Conservation (phyloP, 257 asterid genomes). For the Solanum ossicruentum region DNA sequence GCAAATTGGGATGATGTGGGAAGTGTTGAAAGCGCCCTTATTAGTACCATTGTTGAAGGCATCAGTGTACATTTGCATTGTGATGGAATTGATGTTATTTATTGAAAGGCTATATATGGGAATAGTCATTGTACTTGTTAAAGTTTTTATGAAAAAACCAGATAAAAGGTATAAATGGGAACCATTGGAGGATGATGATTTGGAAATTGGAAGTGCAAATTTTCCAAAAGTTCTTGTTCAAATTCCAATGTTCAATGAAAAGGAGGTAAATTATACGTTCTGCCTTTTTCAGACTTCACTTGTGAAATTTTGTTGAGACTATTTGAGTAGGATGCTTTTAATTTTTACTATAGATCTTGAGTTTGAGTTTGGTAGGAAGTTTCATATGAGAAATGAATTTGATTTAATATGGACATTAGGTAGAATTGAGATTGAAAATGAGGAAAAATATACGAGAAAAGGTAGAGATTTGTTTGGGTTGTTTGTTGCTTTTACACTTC, state of each 20-base stretch:
- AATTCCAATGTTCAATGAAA: constrained; percentile 93
- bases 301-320: neutral
- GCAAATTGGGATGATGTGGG: constrained; percentile 70
- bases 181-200: constrained; percentile 68
- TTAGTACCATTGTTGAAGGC: constrained; percentile 56
- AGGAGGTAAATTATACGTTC: constrained; percentile 38
- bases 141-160: constrained; percentile 77
- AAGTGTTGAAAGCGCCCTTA: constrained; percentile 65
- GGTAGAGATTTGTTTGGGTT: neutral
- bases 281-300: neutral
- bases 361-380: neutral
- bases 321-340: neutral
- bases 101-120: constrained; percentile 92
- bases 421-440: neutral
- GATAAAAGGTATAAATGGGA: constrained; percentile 72
- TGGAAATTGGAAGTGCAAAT: constrained; percentile 44
- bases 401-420: neutral
- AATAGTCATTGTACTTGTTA: constrained; percentile 62
- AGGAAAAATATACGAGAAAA: neutral
- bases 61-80: constrained; percentile 60
- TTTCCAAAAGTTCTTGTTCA: constrained; percentile 75
- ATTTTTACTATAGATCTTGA: neutral
- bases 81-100: constrained; percentile 85
- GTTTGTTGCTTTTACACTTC: neutral
- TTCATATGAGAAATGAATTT: neutral